phyloP scores from a whole-genome alignment of 2,329 filamentous ascomycete species.

The Talaromyces sp. region DNA sequence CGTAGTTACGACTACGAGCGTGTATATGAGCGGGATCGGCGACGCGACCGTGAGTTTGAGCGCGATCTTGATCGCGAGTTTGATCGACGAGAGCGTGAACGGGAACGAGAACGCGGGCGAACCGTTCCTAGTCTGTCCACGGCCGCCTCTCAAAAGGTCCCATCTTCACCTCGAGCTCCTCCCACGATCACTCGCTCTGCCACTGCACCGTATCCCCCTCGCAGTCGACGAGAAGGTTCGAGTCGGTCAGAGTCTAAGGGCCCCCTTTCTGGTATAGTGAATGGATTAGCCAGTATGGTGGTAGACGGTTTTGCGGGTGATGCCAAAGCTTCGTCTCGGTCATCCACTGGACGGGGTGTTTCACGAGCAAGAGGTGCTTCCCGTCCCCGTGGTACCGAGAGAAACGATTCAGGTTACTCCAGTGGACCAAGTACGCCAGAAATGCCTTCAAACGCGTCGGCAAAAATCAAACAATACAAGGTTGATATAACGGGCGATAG shows the following conservation, averaged over 20 bases:
- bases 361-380: conserved; percentile 10
- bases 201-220: conserved; percentile 28
- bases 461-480: conserved; percentile 36
- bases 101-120: conserved; percentile 17
- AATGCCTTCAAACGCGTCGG: conserved; percentile 27
- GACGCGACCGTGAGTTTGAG: not conserved
- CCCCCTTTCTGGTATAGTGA: conserved; percentile 5
- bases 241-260: conserved; percentile 47
- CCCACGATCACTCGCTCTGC: conserved; percentile 32
- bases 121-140: conserved; percentile 37
- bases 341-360: not conserved
- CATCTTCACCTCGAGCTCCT: conserved; percentile 27
- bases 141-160: conserved; percentile 32
- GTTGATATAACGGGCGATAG: conserved; percentile 29
- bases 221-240: conserved; percentile 29
- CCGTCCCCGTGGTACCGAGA: conserved; percentile 36
- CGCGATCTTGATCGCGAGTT: not conserved
- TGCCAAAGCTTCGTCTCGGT: conserved; percentile 20
- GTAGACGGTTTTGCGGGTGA: conserved; percentile 5
- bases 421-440: conserved; percentile 43
- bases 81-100: not conserved
- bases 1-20: not conserved
- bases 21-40: not conserved
- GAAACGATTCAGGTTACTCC: conserved; percentile 45
- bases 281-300: conserved; percentile 10